phyloP scores from a whole-genome alignment of 257 asterid genomes.

The Jasminum sambac region DNA sequence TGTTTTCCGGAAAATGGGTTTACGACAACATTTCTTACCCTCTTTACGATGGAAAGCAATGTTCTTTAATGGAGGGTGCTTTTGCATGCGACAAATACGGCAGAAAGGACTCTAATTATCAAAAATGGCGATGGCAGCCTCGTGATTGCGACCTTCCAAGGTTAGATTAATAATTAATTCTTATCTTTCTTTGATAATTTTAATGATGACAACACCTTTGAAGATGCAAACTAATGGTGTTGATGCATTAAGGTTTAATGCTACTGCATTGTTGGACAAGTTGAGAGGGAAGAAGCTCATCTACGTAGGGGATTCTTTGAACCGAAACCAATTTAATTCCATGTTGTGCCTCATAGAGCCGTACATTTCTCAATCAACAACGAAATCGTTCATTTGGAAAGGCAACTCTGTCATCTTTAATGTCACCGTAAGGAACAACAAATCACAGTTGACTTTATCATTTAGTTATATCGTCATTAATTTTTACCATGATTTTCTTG shows the following conservation, averaged over 20 bases:
- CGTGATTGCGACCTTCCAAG: constrained; percentile 43
- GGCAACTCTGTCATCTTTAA: constrained; percentile 18
- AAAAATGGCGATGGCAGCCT: constrained; percentile 52
- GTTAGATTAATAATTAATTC: no score
- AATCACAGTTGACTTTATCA: no score
- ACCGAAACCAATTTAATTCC: constrained; percentile 41
- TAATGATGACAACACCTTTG: neutral
- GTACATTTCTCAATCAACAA: neutral
- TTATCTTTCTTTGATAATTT: no score
- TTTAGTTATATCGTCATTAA: no score
- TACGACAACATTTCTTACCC: constrained; percentile 36
- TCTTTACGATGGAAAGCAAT: constrained; percentile 29
- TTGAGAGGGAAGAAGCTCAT: constrained; percentile 40
- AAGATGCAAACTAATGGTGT: neutral
- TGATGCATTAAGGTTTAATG: constrained; percentile 34
- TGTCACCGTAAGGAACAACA: constrained; percentile 21
- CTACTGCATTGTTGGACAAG: constrained; percentile 27
- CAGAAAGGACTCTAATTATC: constrained; percentile 37
- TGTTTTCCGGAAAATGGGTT: constrained; percentile 39
- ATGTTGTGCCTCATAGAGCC: constrained; percentile 41
- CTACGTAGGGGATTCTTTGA: constrained; percentile 47
- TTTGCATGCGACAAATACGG: constrained; percentile 43
- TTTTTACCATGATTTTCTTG: no score
- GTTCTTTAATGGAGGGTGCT: constrained; percentile 36
- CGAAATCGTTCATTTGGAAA: constrained; percentile 5